These are phyloP conservation scores for Graphiopsis chlorocephala DNA, from an alignment of 2,329 filamentous ascomycete genomes.

Conservation along the genomic window DNA sequence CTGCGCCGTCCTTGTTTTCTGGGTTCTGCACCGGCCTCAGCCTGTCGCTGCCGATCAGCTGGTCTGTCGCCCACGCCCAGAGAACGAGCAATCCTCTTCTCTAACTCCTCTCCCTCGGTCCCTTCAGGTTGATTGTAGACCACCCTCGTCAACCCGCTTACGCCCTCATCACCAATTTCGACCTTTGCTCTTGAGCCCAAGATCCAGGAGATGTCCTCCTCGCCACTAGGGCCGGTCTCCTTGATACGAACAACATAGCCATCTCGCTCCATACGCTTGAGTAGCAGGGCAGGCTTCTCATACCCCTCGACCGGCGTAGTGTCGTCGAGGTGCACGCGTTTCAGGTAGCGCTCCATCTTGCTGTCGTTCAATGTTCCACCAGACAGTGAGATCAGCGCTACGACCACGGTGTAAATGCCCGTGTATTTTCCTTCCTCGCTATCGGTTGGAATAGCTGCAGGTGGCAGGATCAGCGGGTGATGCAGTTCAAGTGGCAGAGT, in stretches of 20 bases:
- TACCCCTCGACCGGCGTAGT: slow-evolving; percentile 57
- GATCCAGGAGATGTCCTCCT: slow-evolving; percentile 76
- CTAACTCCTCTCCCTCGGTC: slow-evolving; percentile 30
- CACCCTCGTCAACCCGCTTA: slow-evolving; percentile 64
- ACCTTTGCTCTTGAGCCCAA: slow-evolving; percentile 82
- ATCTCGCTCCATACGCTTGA: slow-evolving; percentile 74
- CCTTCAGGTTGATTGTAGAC: slow-evolving; percentile 48
- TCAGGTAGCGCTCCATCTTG: slow-evolving; percentile 73
- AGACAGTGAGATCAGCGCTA: slow-evolving; percentile 70
- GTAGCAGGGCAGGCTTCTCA: slow-evolving; percentile 70
- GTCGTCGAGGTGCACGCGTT: slow-evolving; percentile 70
- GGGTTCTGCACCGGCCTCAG: slow-evolving; percentile 9
- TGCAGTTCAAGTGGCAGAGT: slow-evolving; percentile 68
- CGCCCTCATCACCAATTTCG: slow-evolving; percentile 76
- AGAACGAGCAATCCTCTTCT: slow-evolving; percentile 34
- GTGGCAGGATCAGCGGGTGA: slow-evolving; percentile 61
- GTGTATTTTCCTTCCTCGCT: slow-evolving; percentile 75
- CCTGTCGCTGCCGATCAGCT: neutral
- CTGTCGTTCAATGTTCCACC: slow-evolving; percentile 72
- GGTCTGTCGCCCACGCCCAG: slow-evolving; percentile 27
- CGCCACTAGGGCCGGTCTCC: slow-evolving; percentile 63
- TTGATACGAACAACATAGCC: slow-evolving; percentile 76
- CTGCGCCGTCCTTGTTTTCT: slow-evolving; percentile 21
- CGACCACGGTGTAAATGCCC: slow-evolving; percentile 75
- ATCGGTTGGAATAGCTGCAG: slow-evolving; percentile 63